Percentiles rank a stretch among this genome's conserved stretches.
Evolutionary conservation across 345 rosid genomes (phyloP).

Genomic region (Ricinus communis): DNA sequence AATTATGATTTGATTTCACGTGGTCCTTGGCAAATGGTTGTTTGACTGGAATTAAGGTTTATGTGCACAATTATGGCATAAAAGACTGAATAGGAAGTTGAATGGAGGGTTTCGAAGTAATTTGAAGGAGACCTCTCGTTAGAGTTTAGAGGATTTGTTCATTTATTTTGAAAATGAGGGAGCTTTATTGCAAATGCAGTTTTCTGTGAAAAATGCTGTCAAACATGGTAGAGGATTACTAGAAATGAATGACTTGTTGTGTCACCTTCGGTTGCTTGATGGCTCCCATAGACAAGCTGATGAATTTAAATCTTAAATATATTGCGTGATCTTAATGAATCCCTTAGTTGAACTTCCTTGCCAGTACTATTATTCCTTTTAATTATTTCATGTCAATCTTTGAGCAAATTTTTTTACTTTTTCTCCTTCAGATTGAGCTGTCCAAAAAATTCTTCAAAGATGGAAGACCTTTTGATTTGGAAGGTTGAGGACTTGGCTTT

Average conservation of each 20-base stretch:
- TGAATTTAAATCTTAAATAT: not conserved
- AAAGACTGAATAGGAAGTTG: not conserved
- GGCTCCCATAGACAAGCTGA: not conserved
- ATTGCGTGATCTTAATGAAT: not conserved
- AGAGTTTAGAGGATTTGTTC: not conserved
- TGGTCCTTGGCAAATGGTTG: not conserved
- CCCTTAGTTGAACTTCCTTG: not conserved
- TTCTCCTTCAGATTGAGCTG: constrained; percentile 63
- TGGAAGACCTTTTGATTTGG: constrained; percentile 75
- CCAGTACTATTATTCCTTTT: not conserved
- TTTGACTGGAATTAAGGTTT: not conserved
- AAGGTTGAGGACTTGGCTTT: constrained; percentile 47
- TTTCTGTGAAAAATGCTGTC: not conserved
- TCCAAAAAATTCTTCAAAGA: constrained; percentile 77
- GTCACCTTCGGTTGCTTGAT: not conserved
- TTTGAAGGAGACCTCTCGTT: not conserved
- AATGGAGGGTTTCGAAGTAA: not conserved
- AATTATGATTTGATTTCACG: too few relatives aligned
- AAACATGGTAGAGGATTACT: not conserved
- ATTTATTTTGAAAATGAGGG: not conserved
- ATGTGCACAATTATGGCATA: not conserved
- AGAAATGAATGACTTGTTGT: too few relatives aligned
- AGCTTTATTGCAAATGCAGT: not conserved
- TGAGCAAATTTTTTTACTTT: not conserved
- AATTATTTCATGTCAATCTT: not conserved